Conservation (phyloP, 352 stramenopile genomes). For the Heterotrichella gracilis region DNA sequence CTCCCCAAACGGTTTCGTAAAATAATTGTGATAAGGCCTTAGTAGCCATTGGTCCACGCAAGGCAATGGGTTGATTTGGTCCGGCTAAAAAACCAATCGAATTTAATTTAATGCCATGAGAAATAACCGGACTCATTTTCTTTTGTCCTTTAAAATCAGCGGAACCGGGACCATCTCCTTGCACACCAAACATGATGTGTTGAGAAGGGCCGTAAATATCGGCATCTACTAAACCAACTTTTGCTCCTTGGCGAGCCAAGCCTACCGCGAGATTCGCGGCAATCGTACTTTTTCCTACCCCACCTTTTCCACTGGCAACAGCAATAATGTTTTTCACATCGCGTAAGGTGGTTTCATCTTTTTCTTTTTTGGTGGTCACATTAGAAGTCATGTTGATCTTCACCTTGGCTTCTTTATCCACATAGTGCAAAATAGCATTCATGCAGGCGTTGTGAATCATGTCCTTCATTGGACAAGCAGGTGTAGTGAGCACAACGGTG, state of each 20-base stretch:
- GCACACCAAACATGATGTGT: not conserved
- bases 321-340: constrained; percentile 9
- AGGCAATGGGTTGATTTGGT: not conserved
- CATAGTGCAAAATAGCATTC: constrained; percentile 4
- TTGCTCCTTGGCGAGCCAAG: not conserved
- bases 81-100: not conserved
- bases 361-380: not conserved
- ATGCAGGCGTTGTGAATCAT: constrained; percentile 3
- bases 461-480: not conserved
- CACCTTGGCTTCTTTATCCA: not conserved
- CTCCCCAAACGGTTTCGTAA: not conserved
- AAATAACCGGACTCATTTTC: not conserved
- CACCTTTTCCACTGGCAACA: not conserved
- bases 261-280: not conserved
- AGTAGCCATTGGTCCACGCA: not conserved
- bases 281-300: not conserved
- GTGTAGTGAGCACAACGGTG: not conserved
- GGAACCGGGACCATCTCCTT: not conserved
- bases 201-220: not conserved
- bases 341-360: not conserved
- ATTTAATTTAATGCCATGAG: not conserved
- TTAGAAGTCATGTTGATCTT: not conserved
- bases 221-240: not conserved
- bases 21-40: constrained; percentile 6
- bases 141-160: not conserved